Percentiles rank a stretch among this genome's conserved stretches.
phyloP scores from a whole-genome alignment of 768 basidiomycete species.

The Psilocybe tampanensis region DNA sequence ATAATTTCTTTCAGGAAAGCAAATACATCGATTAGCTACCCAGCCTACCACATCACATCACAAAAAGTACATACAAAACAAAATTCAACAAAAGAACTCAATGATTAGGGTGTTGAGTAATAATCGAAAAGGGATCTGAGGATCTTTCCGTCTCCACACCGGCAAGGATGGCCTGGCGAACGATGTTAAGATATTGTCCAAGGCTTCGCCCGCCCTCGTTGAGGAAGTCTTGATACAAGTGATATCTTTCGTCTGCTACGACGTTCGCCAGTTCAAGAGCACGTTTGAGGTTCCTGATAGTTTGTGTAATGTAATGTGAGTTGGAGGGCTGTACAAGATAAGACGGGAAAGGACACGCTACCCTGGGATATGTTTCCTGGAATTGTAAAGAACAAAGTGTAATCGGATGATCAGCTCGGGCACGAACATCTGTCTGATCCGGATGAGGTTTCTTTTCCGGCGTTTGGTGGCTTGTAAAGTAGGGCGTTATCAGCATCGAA shows the following conservation, averaged over 20 bases:
- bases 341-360: no score
- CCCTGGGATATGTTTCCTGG: constrained; percentile 67
- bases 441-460: constrained; percentile 65
- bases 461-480: constrained; percentile 23
- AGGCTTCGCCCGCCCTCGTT: constrained; percentile 61
- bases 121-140: constrained; percentile 70
- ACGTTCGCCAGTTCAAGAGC: constrained; percentile 79
- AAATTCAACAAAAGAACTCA: no score
- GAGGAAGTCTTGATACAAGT: constrained; percentile 85
- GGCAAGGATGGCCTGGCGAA: constrained; percentile 71
- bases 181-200: constrained; percentile 72
- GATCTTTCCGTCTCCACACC: constrained; percentile 76
- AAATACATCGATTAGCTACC: no score
- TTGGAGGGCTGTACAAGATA: no score
- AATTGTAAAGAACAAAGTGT: constrained; percentile 70
- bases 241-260: constrained; percentile 86
- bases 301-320: background rate
- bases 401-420: constrained; percentile 89
- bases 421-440: constrained; percentile 87
- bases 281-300: constrained; percentile 69
- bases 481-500: background rate
- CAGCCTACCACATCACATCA: no score
- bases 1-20: no score
- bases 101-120: constrained; percentile 17
- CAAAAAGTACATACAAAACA: no score